These are phyloP conservation scores for Rhododendron henanense DNA, from an alignment of 148 eudicot genomes.

Conservation along the genomic window DNA sequence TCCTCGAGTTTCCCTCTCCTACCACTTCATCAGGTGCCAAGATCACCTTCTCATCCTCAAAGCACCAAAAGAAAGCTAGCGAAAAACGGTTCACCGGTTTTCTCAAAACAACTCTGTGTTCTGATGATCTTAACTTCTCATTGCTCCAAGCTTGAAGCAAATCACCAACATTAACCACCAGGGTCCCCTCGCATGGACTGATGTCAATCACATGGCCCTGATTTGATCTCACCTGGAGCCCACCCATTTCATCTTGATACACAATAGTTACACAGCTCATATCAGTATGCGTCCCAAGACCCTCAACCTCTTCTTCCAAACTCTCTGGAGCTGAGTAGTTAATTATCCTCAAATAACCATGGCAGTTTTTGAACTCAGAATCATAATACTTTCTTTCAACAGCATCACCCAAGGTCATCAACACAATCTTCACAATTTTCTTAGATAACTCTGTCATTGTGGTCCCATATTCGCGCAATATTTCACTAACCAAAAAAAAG, in stretches of 20 bases:
- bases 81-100: constrained; percentile 51
- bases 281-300: constrained; percentile 87
- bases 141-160: constrained; percentile 95
- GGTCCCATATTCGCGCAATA: constrained; percentile 64
- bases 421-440: constrained; percentile 43
- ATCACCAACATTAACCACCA: constrained; percentile 81
- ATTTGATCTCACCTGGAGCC: constrained; percentile 77
- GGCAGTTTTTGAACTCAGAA: constrained; percentile 55
- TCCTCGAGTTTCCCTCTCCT: constrained; percentile 44
- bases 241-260: constrained; percentile 70
- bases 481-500: constrained; percentile 39
- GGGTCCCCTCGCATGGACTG: constrained; percentile 50
- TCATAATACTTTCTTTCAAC: constrained; percentile 41
- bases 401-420: constrained; percentile 56
- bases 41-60: constrained; percentile 74
- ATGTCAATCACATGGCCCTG: constrained; percentile 67
- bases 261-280: constrained; percentile 85
- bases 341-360: constrained; percentile 79
- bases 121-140: constrained; percentile 69
- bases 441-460: constrained; percentile 58
- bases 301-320: constrained; percentile 52
- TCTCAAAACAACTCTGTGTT: constrained; percentile 69
- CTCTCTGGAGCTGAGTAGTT: constrained; percentile 58
- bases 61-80: constrained; percentile 80
- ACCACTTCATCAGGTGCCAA: constrained; percentile 69